Conservation (phyloP, 768 basidiomycete genomes). For the Kwoniella mangroviensis region DNA sequence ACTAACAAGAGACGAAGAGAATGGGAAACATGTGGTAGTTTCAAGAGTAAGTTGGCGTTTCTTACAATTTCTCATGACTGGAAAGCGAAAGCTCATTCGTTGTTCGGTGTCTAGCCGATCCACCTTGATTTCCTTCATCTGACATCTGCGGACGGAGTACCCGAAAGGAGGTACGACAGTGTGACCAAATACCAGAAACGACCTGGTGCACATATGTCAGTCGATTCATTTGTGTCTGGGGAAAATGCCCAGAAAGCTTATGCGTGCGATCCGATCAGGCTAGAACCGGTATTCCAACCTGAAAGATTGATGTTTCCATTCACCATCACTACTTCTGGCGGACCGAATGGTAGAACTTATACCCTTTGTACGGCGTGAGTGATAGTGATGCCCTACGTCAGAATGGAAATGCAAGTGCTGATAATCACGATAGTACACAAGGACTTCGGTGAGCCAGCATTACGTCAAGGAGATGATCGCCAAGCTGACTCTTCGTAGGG, state of each 20-base stretch:
- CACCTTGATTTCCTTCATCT: conserved; percentile 49
- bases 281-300: conserved; percentile 36
- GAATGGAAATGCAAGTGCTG: not conserved
- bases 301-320: conserved; percentile 53
- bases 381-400: not conserved
- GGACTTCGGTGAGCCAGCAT: conserved; percentile 28
- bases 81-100: not conserved
- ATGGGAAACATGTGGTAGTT: conserved; percentile 50
- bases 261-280: conserved; percentile 1
- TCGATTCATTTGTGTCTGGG: not conserved
- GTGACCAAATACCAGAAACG: conserved; percentile 22
- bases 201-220: conserved; percentile 24
- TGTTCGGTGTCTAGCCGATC: conserved; percentile 35
- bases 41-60: conserved; percentile 36
- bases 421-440: conserved; percentile 18
- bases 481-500: conserved; percentile 23
- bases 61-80: not conserved
- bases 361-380: conserved; percentile 47
- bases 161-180: conserved; percentile 48
- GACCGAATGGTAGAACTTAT: conserved; percentile 34
- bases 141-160: conserved; percentile 39
- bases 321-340: conserved; percentile 36
- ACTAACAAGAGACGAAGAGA: conserved; percentile 49
- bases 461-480: not conserved
- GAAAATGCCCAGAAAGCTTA: too few relatives aligned